Evolutionary conservation across 257 asterid genomes (phyloP), one percentile per base, ranked within the genome.

Genomic region (Schizonepeta tenuifolia): DNA sequence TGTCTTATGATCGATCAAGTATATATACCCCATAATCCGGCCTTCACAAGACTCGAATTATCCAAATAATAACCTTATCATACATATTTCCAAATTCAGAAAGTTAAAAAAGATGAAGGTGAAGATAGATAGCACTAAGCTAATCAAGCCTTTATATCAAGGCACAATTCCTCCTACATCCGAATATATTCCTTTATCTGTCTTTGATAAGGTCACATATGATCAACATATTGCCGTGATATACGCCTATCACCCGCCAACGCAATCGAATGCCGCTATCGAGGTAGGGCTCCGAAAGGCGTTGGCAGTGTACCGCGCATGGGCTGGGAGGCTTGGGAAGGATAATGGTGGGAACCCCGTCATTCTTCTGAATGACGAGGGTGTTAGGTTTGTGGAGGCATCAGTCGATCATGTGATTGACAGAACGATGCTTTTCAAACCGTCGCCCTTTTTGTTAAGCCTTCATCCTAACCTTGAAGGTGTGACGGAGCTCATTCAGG

Each of bases 181-280:
- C 47, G 49, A 28, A 41, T 56, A 18, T 41, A 65, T 79, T 40
- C 87, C 93, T 24, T 67, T 89, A 6, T 82, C 86, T 2, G 89
- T 88, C 13, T 92, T 92, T 56, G 97, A 92, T 49, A 86, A 80
- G 70, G 85, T 80, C 62, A 86, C 93, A 0, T 86, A 63, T 11
- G 78, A 89, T 59, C 86, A 84, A 70, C 96, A 92, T 24, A 83
- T 92, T 11, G 97, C 95, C 2, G 67, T 89, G n/a, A 85, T 92
- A 6, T 92, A 87, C 4, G 95, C 93, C 18, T 92, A 89, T 64
- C 87, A 71, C 59, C 93, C 96, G 0, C 97, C 95, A 3, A 83
- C 83, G 26, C 89, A 93, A 9, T 80, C 88, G 13, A 92, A 77
- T 43, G 41, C 59, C 0, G 40, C 75, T 10, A 75, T 92, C 0